These are phyloP conservation scores for Pseudogymnoascus sp. DNA, from an alignment of 2,329 filamentous ascomycete genomes.

Conservation along the genomic window DNA sequence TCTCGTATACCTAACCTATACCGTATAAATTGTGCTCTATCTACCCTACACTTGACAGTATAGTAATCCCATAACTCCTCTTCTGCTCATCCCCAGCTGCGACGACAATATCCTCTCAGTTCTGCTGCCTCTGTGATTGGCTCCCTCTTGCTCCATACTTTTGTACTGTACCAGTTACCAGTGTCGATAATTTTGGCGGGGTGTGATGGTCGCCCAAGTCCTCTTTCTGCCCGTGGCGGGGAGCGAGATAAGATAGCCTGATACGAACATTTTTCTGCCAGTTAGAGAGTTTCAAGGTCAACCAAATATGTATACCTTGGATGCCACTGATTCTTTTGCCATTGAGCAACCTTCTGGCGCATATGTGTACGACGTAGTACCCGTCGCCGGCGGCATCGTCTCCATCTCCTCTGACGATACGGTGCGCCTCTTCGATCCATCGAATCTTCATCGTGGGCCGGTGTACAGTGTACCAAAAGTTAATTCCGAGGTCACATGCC, in stretches of 20 bases:
- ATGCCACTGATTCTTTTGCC: constrained; percentile 18
- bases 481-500: constrained; percentile 55
- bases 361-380: constrained; percentile 37
- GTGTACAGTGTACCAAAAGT: constrained; percentile 39
- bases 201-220: neutral
- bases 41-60: neutral
- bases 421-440: constrained; percentile 56
- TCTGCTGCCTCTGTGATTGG: neutral
- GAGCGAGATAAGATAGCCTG: constrained; percentile 3
- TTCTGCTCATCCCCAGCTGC: neutral
- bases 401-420: constrained; percentile 61
- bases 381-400: constrained; percentile 22
- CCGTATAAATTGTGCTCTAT: neutral
- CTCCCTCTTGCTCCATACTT: neutral
- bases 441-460: constrained; percentile 43
- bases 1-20: neutral
- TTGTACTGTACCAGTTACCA: no score
- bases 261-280: constrained; percentile 5
- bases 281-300: neutral
- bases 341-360: constrained; percentile 23
- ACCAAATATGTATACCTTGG: constrained; percentile 26
- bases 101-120: neutral
- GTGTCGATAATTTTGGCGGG: neutral
- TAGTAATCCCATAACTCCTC: neutral
- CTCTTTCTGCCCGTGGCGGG: neutral